Evolutionary conservation across 2,329 filamentous ascomycete species (phyloP), one percentile per base, ranked within the genome.

Genomic region (Thielaviopsis ethacetica): DNA sequence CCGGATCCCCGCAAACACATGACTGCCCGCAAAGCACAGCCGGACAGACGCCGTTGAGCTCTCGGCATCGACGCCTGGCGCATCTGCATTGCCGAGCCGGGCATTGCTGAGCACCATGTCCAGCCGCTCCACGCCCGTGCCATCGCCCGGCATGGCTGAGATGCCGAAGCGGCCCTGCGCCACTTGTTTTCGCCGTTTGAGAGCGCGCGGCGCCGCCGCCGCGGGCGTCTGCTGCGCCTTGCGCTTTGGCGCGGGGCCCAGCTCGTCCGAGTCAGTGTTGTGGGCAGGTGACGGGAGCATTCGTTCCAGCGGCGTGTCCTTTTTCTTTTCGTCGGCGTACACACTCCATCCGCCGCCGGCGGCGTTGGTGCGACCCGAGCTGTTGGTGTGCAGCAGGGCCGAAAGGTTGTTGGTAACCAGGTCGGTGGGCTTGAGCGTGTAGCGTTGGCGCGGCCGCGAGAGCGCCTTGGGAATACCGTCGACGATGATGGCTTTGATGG

Each of bases 381-480:
- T 89, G 44, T 83, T 80, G 53, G 83, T 78, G 17, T 83, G 77
- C 17, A 91, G 72, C 50, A 95, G 72, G 1, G 84, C 84, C 5
- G 78, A 75, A 12, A 95, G 73, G 59, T 85, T 91, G 63, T 82
- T 83, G 17, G 87, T 86, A 0, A 79, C 78, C 21, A 95, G 73
- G 54, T 78, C 82, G 1, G 86, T 88, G 5, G 79, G 70, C 62
- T 82, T 79, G 0, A 95, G 72, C 0, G 81, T 77, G 64, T 87
- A 91, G 30, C 89, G 78, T 62, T 85, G 79, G 30, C 85, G 79
- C 0, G 87, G 86, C 15, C 83, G 77, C 0, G 88, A 93, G 13
- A 95, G 76, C 0, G 89, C 89, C 65, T 88, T 90, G 0, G 89
- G 88, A 7, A 95, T 83, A 1, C 87, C 86, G 62, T 90, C 84